These are phyloP conservation scores for Lentinus polychrous DNA, from an alignment of 1,284 basidiomycete genomes.

Conservation along the genomic window DNA sequence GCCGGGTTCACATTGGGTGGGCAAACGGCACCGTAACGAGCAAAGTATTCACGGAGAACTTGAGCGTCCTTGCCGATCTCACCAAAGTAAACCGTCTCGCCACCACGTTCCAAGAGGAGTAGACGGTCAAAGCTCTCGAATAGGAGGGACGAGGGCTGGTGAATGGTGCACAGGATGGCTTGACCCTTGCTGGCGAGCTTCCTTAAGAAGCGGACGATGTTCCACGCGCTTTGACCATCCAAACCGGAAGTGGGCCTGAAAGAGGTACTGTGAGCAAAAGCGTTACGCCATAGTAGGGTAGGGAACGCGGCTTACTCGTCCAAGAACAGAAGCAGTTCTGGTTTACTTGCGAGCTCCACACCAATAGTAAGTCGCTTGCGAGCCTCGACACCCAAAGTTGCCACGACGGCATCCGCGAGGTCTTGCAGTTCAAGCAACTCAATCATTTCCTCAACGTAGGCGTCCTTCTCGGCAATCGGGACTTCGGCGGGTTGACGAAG, in stretches of 20 bases:
- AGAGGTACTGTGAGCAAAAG: not conserved
- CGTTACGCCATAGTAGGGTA: not conserved
- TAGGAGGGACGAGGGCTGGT: constrained; percentile 62
- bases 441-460: constrained; percentile 74
- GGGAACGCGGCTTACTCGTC: constrained; percentile 21
- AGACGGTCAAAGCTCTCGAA: constrained; percentile 78
- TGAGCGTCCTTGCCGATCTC: constrained; percentile 65
- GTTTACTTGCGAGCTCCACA: constrained; percentile 82
- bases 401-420: constrained; percentile 56
- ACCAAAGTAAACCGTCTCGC: constrained; percentile 75
- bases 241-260: constrained; percentile 36
- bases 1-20: constrained; percentile 45
- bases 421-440: constrained; percentile 65
- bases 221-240: constrained; percentile 82
- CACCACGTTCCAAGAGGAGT: constrained; percentile 57
- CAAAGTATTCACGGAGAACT: constrained; percentile 64
- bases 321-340: constrained; percentile 76
- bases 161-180: constrained; percentile 73
- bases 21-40: constrained; percentile 55
- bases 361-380: constrained; percentile 86
- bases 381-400: constrained; percentile 65
- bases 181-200: constrained; percentile 85
- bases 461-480: constrained; percentile 73
- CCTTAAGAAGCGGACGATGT: constrained; percentile 75
- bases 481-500: constrained; percentile 79